Conservation (phyloP, 2,329 filamentous ascomycete genomes). For the Aspergillus felis region DNA sequence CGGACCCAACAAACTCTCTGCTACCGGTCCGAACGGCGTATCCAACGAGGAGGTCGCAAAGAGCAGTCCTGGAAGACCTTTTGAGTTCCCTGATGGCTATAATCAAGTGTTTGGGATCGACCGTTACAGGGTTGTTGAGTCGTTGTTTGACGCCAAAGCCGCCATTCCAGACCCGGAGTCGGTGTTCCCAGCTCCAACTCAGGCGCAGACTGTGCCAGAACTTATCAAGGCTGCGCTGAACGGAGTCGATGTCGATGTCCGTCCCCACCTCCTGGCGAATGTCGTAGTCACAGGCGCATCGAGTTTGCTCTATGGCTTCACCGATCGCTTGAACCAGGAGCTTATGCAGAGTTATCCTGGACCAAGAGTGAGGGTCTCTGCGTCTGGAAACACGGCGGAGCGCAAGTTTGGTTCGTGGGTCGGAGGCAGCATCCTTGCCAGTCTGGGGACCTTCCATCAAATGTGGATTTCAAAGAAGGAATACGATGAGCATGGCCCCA, state of each 20-base stretch:
- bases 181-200: conserved; percentile 52
- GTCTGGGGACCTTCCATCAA: conserved; percentile 95
- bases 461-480: conserved; percentile 99
- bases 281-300: conserved; percentile 90
- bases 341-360: conserved; percentile 77
- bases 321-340: conserved; percentile 83
- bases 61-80: conserved; percentile 73
- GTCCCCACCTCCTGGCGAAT: conserved; percentile 77
- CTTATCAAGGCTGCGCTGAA: conserved; percentile 74
- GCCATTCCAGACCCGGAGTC: conserved; percentile 54
- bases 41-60: conserved; percentile 73
- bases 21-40: conserved; percentile 48
- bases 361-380: conserved; percentile 81
- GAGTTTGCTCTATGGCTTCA: conserved; percentile 85
- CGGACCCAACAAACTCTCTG: conserved; percentile 65
- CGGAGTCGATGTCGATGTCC: conserved; percentile 83
- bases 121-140: conserved; percentile 80
- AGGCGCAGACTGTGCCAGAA: conserved; percentile 76
- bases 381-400: conserved; percentile 81
- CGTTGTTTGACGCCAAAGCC: conserved; percentile 82
- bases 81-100: conserved; percentile 95
- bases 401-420: conserved; percentile 93
- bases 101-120: conserved; percentile 93
- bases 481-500: conserved; percentile 89
- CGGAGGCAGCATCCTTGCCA: conserved; percentile 91